Evolutionary conservation across 1,284 basidiomycete genomes (phyloP).

Genomic region (Apiotrichum sp.): DNA sequence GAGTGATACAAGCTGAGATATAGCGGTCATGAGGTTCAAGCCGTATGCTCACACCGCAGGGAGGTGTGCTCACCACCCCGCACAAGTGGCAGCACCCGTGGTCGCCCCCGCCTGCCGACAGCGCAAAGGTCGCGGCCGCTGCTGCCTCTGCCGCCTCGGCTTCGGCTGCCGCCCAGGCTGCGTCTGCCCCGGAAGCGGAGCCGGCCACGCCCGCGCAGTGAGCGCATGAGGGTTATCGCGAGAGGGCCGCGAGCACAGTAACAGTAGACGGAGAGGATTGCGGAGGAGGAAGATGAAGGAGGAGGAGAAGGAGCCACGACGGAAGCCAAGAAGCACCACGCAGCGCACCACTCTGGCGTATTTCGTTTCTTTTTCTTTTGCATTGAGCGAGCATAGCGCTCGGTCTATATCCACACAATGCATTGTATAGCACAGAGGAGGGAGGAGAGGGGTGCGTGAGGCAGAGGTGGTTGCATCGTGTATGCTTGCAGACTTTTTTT

Average conservation of each 20-base stretch:
- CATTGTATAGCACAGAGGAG: conserved; percentile 8
- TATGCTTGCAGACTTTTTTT: too few relatives aligned
- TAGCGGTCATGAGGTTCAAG: background rate
- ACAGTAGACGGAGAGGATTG: too few relatives aligned
- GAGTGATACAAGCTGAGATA: conserved; percentile 39
- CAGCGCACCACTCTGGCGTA: background rate
- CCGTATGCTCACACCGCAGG: conserved; percentile 24
- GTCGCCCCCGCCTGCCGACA: conserved; percentile 16
- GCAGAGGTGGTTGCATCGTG: background rate
- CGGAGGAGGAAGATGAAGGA: background rate
- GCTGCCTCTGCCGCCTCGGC: background rate
- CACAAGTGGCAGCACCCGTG: conserved; percentile 43
- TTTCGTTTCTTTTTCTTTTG: background rate
- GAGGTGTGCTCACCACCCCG: conserved; percentile 33
- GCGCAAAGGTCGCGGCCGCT: background rate
- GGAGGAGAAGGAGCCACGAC: background rate
- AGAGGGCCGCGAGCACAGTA: too few relatives aligned
- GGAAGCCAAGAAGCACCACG: background rate
- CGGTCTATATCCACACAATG: conserved; percentile 5
- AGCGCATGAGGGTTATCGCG: background rate
- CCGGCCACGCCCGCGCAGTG: background rate
- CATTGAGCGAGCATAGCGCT: conserved; percentile 1
- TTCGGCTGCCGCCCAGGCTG: background rate
- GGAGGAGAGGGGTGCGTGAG: background rate
- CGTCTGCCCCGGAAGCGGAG: too few relatives aligned